These are phyloP conservation scores for Cladosporium cucumerinum DNA, from an alignment of 2,329 filamentous ascomycete species.

Conservation along the genomic window DNA sequence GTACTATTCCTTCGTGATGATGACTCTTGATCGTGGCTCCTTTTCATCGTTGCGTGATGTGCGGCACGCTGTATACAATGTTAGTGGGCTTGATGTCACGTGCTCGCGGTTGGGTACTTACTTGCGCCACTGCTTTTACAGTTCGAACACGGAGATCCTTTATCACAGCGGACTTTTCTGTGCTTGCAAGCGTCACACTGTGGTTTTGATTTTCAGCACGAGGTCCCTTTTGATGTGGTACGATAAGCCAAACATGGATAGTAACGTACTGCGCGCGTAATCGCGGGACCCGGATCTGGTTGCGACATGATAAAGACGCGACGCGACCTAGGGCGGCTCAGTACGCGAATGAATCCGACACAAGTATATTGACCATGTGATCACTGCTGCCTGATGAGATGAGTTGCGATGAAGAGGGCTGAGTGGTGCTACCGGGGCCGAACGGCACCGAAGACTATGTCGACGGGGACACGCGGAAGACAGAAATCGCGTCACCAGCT, in stretches of 20 bases:
- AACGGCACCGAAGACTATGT: not conserved
- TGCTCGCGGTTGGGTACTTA: not conserved
- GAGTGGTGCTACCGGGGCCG: not conserved
- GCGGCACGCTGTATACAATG: slow-evolving; percentile 12
- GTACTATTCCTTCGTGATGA: slow-evolving; percentile 22
- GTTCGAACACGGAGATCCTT: slow-evolving; percentile 17
- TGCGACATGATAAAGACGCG: not conserved
- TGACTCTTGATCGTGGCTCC: slow-evolving; percentile 20
- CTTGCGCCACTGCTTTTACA: slow-evolving; percentile 18
- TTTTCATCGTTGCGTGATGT: slow-evolving; percentile 9
- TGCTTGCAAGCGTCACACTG: slow-evolving; percentile 19
- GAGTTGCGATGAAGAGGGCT: not conserved
- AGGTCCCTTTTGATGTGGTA: not conserved
- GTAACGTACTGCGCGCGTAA: slow-evolving; percentile 7
- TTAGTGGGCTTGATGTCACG: not conserved
- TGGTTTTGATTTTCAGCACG: not conserved
- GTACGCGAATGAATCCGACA: not conserved
- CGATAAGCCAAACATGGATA: not conserved
- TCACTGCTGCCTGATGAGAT: slow-evolving; percentile 1
- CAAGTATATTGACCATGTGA: not conserved
- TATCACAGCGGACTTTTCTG: slow-evolving; percentile 20
- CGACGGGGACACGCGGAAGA: not conserved
- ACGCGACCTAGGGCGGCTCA: not conserved
- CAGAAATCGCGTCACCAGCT: not conserved
- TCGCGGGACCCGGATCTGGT: not conserved